Conservation (phyloP, 1,284 basidiomycete genomes). For the Tetrapyrgos nigripes region DNA sequence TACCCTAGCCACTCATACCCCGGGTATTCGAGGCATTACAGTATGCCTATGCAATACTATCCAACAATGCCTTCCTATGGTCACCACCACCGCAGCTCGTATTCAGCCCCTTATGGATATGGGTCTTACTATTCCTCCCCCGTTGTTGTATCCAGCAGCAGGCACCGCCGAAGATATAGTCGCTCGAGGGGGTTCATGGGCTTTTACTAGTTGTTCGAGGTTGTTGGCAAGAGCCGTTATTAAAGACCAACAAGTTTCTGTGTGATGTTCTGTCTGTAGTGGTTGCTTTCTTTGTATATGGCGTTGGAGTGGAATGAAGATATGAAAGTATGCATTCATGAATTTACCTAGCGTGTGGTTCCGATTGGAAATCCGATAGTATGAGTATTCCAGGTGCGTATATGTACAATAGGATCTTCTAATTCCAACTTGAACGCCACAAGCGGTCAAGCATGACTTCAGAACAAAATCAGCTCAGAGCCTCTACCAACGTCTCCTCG, state of each 20-base stretch:
- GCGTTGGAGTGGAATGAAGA: background rate
- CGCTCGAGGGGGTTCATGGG: background rate
- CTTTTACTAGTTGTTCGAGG: background rate
- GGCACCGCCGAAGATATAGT: background rate
- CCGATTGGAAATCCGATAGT: too few species aligned
- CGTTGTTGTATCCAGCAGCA: background rate
- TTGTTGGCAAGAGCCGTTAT: background rate
- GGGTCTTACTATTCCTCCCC: constrained; percentile 1
- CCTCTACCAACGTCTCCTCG: constrained; percentile 26
- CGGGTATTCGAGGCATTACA: background rate
- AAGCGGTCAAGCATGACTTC: too few species aligned
- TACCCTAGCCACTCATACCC: background rate
- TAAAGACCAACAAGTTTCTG: background rate
- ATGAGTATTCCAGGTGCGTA: too few species aligned
- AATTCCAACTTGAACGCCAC: too few species aligned
- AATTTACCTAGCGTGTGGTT: too few species aligned
- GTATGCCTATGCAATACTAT: background rate
- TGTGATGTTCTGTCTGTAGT: background rate
- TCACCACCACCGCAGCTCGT: constrained; percentile 9
- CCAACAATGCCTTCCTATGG: constrained; percentile 1
- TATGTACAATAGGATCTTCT: too few species aligned
- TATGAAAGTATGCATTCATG: too few species aligned
- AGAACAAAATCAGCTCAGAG: too few species aligned
- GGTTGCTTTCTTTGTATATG: background rate
- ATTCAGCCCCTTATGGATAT: constrained; percentile 11